Evolutionary conservation across 805 yeast species (phyloP), one percentile per base, ranked within the genome.

Genomic region (Middelhovenomyces tepae): DNA sequence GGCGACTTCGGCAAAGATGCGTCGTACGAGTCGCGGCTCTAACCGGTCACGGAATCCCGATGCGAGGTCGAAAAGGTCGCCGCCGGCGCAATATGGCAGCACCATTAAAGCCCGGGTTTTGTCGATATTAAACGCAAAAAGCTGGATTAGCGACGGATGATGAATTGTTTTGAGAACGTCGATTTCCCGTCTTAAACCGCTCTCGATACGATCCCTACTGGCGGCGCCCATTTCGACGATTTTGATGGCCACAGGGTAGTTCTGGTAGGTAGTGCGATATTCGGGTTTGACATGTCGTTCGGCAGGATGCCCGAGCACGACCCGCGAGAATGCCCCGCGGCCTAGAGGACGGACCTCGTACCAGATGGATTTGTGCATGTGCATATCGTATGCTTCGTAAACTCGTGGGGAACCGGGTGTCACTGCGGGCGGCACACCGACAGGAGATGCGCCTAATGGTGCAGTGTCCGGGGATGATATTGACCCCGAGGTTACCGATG

Each of bases 61-160:
- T 0, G 78, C 69, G 38, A 83, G 69, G 22, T 76, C 75, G 46
- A 81, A 77, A 25, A 91, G 55, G 48, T 86, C 95, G 3, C 97
- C 96, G 4, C 97, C 97, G 4, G 62, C 54, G 46, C 85, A 81
- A 53, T 70, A 84, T 1, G 87, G 82, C 48, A 87, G 63, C 25
- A 80, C 78, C 55, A 87, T 68, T 11, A 60, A 33, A 5, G 65
- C 62, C 4, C 56, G 47, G 5, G 37, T 58, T 47, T 39, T 56
- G 58, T 48, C 64, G 39, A 43, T 54, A 60, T 48, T 59, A 48
- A 46, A 47, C 29, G 54, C 56, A 18, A 76, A 47, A 7, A 87
- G 58, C 28, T 64, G 57, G 15, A 84, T 73, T 9, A 87, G 67
- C 31, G 80, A 73, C 1, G 94, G 93, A 52, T 84, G 91, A 22